phyloP scores from a whole-genome alignment of 176 grass and related monocot species.

The Puya raimondii region DNA sequence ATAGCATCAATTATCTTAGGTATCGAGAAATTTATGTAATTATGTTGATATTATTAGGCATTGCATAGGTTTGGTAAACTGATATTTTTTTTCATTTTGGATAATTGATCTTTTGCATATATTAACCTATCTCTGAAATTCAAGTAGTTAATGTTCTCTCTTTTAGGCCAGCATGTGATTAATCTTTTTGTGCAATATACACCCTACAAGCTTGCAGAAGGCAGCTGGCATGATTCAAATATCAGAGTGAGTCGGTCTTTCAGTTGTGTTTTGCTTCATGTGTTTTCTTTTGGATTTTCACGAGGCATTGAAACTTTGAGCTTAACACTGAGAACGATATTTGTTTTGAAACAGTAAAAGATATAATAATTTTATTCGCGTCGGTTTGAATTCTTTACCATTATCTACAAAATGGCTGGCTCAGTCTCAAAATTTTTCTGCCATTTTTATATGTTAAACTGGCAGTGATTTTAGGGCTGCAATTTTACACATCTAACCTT shows the following conservation, averaged over 20 bases:
- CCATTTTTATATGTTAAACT: background rate
- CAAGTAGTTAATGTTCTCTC: background rate
- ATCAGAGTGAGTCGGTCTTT: constrained; percentile 68
- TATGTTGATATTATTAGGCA: no score
- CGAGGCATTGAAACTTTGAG: background rate
- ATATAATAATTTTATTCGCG: background rate
- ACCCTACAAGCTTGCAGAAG: constrained; percentile 69
- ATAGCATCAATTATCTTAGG: no score
- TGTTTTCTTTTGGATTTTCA: constrained; percentile 6
- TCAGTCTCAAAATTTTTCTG: background rate
- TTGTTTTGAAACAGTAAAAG: background rate
- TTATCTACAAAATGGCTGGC: background rate
- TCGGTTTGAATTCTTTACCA: background rate
- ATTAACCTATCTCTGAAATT: background rate
- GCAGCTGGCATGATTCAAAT: constrained; percentile 75
- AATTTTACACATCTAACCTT: background rate
- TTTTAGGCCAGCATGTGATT: constrained; percentile 83
- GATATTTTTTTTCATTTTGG: background rate
- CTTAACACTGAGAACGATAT: no score
- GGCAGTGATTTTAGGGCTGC: background rate
- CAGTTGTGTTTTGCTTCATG: background rate
- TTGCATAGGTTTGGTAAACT: background rate
- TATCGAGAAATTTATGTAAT: no score
- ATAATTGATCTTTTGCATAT: no score
- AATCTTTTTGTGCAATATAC: constrained; percentile 98